These are phyloP conservation scores for Ettlia oleoabundans DNA, from an alignment of 139 green algal species.

Conservation along the genomic window DNA sequence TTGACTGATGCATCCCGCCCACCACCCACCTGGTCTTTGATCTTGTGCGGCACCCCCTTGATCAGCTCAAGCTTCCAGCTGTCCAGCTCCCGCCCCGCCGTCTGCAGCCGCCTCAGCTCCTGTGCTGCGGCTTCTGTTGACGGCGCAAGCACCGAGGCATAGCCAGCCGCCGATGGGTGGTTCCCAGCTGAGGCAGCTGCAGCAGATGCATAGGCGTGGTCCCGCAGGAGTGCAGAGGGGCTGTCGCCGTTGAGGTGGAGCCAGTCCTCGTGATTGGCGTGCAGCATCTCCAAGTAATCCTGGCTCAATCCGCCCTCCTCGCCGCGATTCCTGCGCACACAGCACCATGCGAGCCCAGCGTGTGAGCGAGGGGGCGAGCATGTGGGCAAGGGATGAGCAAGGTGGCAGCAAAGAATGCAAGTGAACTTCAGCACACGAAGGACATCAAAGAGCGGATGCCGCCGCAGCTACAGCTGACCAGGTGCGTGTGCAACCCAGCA, in stretches of 20 bases:
- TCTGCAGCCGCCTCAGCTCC: too few relatives aligned
- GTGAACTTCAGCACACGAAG: not conserved
- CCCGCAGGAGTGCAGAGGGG: too few relatives aligned
- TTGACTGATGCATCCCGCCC: not conserved
- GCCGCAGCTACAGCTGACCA: too few relatives aligned
- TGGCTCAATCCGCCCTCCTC: slow-evolving; percentile 68
- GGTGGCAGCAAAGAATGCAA: too few relatives aligned
- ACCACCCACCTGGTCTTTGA: slow-evolving; percentile 37
- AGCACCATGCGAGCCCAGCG: too few relatives aligned
- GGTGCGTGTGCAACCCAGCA: too few relatives aligned
- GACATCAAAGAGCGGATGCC: not conserved
- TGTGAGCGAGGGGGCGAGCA: too few relatives aligned
- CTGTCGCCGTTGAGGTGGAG: too few relatives aligned
- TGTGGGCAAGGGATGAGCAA: too few relatives aligned
- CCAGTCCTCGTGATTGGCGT: slow-evolving; percentile 95
- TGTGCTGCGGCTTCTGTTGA: not conserved
- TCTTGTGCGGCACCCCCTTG: slow-evolving; percentile 8
- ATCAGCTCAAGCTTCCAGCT: not conserved
- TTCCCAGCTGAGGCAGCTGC: too few relatives aligned
- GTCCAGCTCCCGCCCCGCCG: not conserved
- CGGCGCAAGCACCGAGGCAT: not conserved
- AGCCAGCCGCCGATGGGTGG: too few relatives aligned
- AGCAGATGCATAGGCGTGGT: too few relatives aligned
- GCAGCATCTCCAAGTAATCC: slow-evolving; percentile 87
- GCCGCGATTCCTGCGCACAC: slow-evolving; percentile 48